A percentile compares a stretch with the other conserved stretches of the same genome.
Conservation (phyloP, 2,329 filamentous ascomycete species). For the Cladosporium sp. region DNA sequence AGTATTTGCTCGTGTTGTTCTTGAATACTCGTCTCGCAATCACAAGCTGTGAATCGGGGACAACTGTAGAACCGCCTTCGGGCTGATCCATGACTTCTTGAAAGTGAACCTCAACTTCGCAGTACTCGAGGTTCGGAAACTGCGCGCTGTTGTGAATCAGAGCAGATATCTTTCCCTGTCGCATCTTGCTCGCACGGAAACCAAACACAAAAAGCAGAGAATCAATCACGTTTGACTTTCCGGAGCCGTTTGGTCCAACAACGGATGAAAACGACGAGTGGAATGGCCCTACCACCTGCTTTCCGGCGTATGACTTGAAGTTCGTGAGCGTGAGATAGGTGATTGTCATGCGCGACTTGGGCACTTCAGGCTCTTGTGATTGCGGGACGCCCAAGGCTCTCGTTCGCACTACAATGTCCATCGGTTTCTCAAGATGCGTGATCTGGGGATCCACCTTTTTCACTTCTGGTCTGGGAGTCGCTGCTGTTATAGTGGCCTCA, state of each 20-base stretch:
- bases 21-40: conserved; percentile 93
- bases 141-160: conserved; percentile 95
- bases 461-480: conserved; percentile 34
- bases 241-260: conserved; percentile 94
- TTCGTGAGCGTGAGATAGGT: conserved; percentile 89
- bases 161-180: conserved; percentile 96
- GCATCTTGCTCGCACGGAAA: conserved; percentile 98
- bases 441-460: conserved; percentile 74
- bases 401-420: conserved; percentile 90
- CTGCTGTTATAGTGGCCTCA: conserved; percentile 16
- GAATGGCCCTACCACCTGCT: conserved; percentile 93
- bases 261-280: conserved; percentile 97
- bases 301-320: conserved; percentile 97
- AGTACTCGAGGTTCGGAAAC: conserved; percentile 78
- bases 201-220: conserved; percentile 98
- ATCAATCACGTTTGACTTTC: conserved; percentile 98
- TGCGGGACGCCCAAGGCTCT: conserved; percentile 62
- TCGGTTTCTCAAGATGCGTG: conserved; percentile 77
- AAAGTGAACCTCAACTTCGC: conserved; percentile 96
- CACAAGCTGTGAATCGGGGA: conserved; percentile 79
- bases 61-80: conserved; percentile 67
- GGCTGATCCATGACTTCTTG: conserved; percentile 89
- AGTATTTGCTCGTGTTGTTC: conserved; percentile 98
- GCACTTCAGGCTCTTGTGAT: conserved; percentile 68
- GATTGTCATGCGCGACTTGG: conserved; percentile 86